These are phyloP conservation scores for Pythium grandisporangium DNA, from an alignment of 352 stramenopile species.

Conservation along the genomic window DNA sequence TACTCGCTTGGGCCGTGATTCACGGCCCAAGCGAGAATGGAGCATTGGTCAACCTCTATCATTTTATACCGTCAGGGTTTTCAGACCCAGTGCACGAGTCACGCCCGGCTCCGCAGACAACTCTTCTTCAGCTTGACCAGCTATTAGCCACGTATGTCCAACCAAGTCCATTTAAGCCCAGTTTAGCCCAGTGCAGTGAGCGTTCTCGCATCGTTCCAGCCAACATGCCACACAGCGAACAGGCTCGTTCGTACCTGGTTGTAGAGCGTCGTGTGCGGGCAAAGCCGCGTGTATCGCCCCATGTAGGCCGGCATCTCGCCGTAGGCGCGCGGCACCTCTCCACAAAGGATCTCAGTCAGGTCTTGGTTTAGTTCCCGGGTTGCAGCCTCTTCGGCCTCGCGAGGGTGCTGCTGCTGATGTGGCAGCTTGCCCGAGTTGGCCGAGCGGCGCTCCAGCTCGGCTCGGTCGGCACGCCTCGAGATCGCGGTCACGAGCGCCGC, in stretches of 20 bases:
- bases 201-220: too few species aligned
- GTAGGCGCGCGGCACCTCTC: slow-evolving; percentile 37
- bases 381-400: slow-evolving; percentile 37
- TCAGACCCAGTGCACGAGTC: too few species aligned
- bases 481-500: slow-evolving; percentile 56
- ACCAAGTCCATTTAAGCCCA: not conserved
- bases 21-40: too few species aligned
- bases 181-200: too few species aligned
- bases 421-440: too few species aligned
- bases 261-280: slow-evolving; percentile 56
- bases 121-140: slow-evolving; percentile 57
- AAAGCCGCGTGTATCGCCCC: slow-evolving; percentile 55
- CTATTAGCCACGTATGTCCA: slow-evolving; percentile 8
- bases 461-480: slow-evolving; percentile 40
- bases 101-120: slow-evolving; percentile 17
- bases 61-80: too few species aligned
- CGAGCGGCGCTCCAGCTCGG: slow-evolving; percentile 43
- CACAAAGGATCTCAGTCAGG: slow-evolving; percentile 53
- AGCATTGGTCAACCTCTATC: too few species aligned
- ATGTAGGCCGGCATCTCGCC: slow-evolving; percentile 52
- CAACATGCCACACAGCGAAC: not conserved
- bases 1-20: too few species aligned
- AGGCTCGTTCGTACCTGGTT: slow-evolving; percentile 27
- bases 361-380: slow-evolving; percentile 53
- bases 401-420: slow-evolving; percentile 44